phyloP scores from a whole-genome alignment of 1,139 yeast species.

The Saccharomyces uvarum region DNA sequence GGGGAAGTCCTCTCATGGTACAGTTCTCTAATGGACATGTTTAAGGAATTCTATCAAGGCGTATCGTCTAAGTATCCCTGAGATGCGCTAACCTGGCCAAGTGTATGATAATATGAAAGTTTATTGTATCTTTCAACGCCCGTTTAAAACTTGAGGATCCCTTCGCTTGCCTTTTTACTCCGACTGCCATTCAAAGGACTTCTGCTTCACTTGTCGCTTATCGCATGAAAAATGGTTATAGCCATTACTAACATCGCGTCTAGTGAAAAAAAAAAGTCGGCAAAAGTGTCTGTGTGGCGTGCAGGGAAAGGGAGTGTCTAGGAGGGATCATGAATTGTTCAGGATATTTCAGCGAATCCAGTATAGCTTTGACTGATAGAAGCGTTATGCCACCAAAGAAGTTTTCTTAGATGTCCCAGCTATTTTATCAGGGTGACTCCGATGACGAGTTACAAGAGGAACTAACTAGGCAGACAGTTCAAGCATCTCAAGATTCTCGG shows the following conservation, averaged over 20 bases:
- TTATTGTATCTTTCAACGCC: not conserved
- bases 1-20: slow-evolving; percentile 43
- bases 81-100: not conserved
- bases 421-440: slow-evolving; percentile 36
- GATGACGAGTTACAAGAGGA: slow-evolving; percentile 31
- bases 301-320: not conserved
- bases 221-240: not conserved
- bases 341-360: not conserved
- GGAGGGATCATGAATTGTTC: not conserved
- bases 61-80: not conserved
- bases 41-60: not conserved
- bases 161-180: not conserved
- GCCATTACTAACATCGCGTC: not conserved
- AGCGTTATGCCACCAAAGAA: not conserved
- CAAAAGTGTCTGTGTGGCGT: not conserved
- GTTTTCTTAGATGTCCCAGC: slow-evolving; percentile 20
- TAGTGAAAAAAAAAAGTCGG: not conserved
- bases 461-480: slow-evolving; percentile 17
- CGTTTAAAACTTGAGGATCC: not conserved
- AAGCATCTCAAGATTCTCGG: slow-evolving; percentile 3
- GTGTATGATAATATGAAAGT: not conserved
- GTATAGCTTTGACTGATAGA: not conserved
- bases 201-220: not conserved
- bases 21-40: slow-evolving; percentile 47
- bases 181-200: not conserved